Evolutionary conservation across 257 asterid species (phyloP).

Genomic region (Haberlea rhodopensis): DNA sequence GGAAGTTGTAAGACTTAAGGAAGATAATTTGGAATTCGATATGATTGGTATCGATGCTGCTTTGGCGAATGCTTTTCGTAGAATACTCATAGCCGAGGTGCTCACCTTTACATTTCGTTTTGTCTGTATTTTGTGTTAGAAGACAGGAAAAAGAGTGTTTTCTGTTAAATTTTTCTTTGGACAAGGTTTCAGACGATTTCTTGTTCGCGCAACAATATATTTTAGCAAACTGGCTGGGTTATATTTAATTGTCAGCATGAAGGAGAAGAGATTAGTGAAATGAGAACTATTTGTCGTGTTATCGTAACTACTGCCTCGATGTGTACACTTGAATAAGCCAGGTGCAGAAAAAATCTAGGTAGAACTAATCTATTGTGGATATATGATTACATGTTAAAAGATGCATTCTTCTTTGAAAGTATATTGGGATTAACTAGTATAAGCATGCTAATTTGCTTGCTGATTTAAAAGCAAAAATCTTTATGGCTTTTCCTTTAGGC

Average conservation of each 20-base stretch:
- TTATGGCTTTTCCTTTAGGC: neutral
- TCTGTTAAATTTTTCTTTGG: neutral
- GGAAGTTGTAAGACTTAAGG: slow-evolving; percentile 49
- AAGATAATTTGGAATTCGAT: slow-evolving; percentile 78
- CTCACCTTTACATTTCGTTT: neutral
- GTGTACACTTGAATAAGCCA: neutral
- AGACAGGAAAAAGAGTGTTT: neutral
- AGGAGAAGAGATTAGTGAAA: neutral
- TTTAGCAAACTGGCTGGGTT: neutral
- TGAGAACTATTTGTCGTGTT: neutral
- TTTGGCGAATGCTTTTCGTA: slow-evolving; percentile 84
- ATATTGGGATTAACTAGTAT: neutral
- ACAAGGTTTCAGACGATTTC: neutral
- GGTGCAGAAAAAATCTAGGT: neutral
- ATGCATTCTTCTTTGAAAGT: neutral
- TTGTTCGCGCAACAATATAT: neutral
- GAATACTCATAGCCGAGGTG: slow-evolving; percentile 94
- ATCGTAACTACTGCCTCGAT: neutral
- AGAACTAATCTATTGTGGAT: neutral
- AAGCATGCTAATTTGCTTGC: too few species aligned
- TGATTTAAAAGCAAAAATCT: neutral
- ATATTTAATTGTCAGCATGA: neutral
- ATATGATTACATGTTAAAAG: neutral
- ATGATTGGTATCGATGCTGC: slow-evolving; percentile 91
- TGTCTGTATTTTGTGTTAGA: neutral